Conservation (phyloP, 345 rosid species). For the Cardamine resedifolia region DNA sequence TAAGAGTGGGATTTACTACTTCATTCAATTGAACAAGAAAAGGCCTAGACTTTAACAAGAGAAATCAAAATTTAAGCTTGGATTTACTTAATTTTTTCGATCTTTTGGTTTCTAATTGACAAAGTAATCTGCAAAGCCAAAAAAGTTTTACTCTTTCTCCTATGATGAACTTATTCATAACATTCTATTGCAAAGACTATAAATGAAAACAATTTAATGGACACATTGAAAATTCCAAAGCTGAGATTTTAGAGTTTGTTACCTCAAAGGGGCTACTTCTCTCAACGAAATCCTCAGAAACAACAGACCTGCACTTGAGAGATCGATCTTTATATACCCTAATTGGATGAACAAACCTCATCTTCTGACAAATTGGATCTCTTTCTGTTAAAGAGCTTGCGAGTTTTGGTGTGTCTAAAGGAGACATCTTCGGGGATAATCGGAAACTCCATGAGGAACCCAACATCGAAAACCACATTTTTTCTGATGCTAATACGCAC, state of each 20-base stretch:
- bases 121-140: background rate
- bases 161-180: background rate
- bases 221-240: background rate
- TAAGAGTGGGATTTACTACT: background rate
- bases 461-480: conserved; percentile 51
- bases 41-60: conserved; percentile 23
- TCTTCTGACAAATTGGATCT: conserved; percentile 20
- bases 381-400: conserved; percentile 30
- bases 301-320: conserved; percentile 40
- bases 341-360: conserved; percentile 29
- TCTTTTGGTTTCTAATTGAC: conserved; percentile 9
- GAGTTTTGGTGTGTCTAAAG: conserved; percentile 29
- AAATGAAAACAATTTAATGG: background rate
- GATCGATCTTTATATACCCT: conserved; percentile 29
- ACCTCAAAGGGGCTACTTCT: conserved; percentile 88
- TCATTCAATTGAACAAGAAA: background rate
- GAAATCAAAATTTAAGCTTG: background rate
- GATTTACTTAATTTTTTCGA: background rate
- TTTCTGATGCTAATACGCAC: background rate
- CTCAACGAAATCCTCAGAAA: conserved; percentile 50
- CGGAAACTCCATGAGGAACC: conserved; percentile 44
- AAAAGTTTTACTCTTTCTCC: conserved; percentile 10
- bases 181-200: background rate
- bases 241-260: conserved; percentile 6
- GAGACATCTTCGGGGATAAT: conserved; percentile 29